phyloP scores from a whole-genome alignment of 2,329 filamentous ascomycete species.

The Samsoniella hepiali region DNA sequence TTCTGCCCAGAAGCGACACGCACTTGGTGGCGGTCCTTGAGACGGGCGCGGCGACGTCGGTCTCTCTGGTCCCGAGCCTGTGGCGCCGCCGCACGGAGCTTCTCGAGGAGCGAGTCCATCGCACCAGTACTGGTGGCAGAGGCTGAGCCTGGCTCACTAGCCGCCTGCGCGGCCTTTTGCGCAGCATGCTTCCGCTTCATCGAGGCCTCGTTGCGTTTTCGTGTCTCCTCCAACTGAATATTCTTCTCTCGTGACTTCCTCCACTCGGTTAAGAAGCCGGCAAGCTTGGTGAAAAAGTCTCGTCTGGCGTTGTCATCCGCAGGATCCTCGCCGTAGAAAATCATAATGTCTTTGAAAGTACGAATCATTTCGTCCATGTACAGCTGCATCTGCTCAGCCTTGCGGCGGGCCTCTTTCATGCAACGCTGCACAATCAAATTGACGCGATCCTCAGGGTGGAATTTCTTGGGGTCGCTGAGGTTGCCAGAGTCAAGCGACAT shows the following conservation, averaged over 20 bases:
- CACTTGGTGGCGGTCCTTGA: slow-evolving; percentile 88
- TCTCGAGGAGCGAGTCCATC: slow-evolving; percentile 95
- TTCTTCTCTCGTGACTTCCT: slow-evolving; percentile 97
- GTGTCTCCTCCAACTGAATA: slow-evolving; percentile 72
- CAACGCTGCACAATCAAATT: slow-evolving; percentile 84
- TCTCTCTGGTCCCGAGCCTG: slow-evolving; percentile 87
- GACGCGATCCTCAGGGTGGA: slow-evolving; percentile 95
- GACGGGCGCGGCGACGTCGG: slow-evolving; percentile 75
- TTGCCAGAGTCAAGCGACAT: slow-evolving; percentile 89
- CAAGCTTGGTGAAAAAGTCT: slow-evolving; percentile 94
- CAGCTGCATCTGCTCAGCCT: slow-evolving; percentile 91
- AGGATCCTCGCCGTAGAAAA: slow-evolving; percentile 93
- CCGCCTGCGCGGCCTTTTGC: slow-evolving; percentile 56
- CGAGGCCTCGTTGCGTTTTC: slow-evolving; percentile 81
- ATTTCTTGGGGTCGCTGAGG: slow-evolving; percentile 92
- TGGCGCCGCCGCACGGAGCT: slow-evolving; percentile 87
- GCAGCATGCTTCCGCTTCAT: slow-evolving; percentile 88
- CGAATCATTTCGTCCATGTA: slow-evolving; percentile 91
- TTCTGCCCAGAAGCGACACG: slow-evolving; percentile 86
- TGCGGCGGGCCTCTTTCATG: slow-evolving; percentile 95
- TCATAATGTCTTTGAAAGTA: slow-evolving; percentile 92
- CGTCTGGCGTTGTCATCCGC: slow-evolving; percentile 87
- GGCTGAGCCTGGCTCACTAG: slow-evolving; percentile 48
- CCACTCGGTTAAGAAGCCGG: slow-evolving; percentile 87
- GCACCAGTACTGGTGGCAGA: slow-evolving; percentile 77